A percentile compares a stretch with the other conserved stretches of the same genome.
Evolutionary conservation across 2,329 filamentous ascomycete genomes (phyloP).

Genomic region (Sordariomycetes sp.): DNA sequence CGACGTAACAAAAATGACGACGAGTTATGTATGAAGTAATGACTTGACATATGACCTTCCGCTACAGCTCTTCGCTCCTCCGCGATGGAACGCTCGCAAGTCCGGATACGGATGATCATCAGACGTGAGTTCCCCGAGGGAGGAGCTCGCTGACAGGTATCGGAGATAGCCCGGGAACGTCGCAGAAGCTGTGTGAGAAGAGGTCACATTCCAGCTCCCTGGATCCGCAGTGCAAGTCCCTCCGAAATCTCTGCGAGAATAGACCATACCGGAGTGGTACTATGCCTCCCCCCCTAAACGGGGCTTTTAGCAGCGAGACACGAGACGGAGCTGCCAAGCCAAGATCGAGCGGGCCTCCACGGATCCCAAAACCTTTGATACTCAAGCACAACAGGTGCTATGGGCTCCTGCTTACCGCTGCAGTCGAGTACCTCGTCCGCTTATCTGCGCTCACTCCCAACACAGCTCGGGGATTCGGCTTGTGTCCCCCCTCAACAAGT

Average conservation of each 20-base stretch:
- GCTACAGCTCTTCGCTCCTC: too few relatives aligned
- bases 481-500: background rate
- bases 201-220: conserved; percentile 3
- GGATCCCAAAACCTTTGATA: background rate
- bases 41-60: background rate
- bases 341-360: background rate
- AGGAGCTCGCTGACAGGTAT: background rate
- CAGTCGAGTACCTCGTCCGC: background rate
- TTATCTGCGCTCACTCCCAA: background rate
- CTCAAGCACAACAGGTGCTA: background rate
- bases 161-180: background rate
- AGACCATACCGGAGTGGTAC: background rate
- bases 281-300: too few relatives aligned
- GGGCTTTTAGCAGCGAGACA: background rate
- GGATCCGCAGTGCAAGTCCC: background rate
- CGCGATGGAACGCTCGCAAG: too few relatives aligned
- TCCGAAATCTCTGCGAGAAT: background rate
- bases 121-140: too few relatives aligned
- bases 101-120: too few relatives aligned
- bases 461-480: background rate
- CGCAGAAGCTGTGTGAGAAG: background rate
- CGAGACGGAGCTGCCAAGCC: background rate
- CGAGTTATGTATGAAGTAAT: background rate
- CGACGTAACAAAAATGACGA: background rate
- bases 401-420: background rate